A percentile compares a stretch with the other conserved stretches of the same genome.
phyloP scores from a whole-genome alignment of 208 protist species.

The Naegleria lovaniensis region DNA sequence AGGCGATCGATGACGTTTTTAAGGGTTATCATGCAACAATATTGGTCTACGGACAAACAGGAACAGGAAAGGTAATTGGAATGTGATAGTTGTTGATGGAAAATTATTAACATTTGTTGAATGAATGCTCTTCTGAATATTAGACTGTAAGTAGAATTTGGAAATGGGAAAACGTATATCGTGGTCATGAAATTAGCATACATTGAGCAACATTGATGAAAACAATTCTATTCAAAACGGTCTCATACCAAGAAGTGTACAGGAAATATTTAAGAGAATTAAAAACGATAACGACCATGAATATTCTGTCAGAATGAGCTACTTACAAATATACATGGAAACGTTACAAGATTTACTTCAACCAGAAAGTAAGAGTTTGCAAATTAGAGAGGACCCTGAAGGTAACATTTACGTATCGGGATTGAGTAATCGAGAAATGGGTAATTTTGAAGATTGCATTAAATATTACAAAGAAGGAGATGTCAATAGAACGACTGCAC shows the following conservation, averaged over 20 bases:
- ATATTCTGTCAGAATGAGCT: constrained; percentile 27
- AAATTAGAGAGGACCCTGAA: constrained; percentile 42
- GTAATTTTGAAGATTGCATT: constrained; percentile 6
- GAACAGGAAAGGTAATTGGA: constrained; percentile 44
- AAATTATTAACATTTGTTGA: too few relatives aligned
- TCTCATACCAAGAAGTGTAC: constrained; percentile 28
- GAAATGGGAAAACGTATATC: too few relatives aligned
- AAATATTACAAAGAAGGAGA: constrained; percentile 16
- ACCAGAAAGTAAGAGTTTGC: constrained; percentile 23
- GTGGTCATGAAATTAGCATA: neutral
- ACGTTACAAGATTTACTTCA: constrained; percentile 29
- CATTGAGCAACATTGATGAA: neutral
- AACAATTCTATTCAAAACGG: neutral
- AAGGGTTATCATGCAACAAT: constrained; percentile 42
- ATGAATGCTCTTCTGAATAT: too few relatives aligned
- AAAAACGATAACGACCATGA: neutral
- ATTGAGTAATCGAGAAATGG: neutral
- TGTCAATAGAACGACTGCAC: constrained; percentile 2
- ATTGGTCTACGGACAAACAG: constrained; percentile 46
- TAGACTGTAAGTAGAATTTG: too few relatives aligned
- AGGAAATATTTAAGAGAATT: constrained; percentile 19
- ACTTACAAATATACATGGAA: constrained; percentile 36
- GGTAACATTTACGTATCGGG: constrained; percentile 38
- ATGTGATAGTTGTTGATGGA: neutral
- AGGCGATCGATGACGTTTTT: constrained; percentile 36